phyloP scores from a whole-genome alignment of 768 basidiomycete genomes.

The Collybia sordida region DNA sequence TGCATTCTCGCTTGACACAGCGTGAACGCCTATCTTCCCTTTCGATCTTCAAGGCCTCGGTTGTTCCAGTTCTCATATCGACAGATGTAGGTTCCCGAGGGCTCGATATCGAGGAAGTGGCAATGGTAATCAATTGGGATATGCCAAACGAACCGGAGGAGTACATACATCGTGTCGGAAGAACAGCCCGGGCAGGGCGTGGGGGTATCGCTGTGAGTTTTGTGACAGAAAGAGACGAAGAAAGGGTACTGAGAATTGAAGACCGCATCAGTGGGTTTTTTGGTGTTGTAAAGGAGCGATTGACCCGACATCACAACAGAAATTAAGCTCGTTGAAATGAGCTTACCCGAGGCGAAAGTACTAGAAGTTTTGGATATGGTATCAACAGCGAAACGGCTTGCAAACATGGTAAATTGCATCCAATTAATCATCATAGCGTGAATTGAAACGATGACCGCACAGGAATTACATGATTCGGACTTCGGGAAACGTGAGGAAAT shows the following conservation, averaged over 20 bases:
- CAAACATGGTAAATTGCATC: constrained; percentile 82
- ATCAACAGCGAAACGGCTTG: constrained; percentile 90
- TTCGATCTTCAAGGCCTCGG: constrained; percentile 80
- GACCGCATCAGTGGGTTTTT: constrained; percentile 72
- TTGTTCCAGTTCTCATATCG: constrained; percentile 89
- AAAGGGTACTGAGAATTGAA: constrained; percentile 80
- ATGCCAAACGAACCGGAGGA: constrained; percentile 88
- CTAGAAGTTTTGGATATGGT: constrained; percentile 84
- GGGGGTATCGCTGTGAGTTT: constrained; percentile 92
- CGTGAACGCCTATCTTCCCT: constrained; percentile 83
- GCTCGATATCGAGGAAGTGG: constrained; percentile 94
- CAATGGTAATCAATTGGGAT: constrained; percentile 97
- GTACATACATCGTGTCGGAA: constrained; percentile 93
- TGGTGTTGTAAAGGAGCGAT: neutral
- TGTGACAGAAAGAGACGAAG: constrained; percentile 92
- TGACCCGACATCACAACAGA: constrained; percentile 37
- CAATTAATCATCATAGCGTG: neutral
- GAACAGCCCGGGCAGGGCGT: constrained; percentile 88
- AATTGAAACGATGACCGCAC: constrained; percentile 9
- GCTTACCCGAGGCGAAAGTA: constrained; percentile 76
- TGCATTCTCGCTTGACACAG: constrained; percentile 94
- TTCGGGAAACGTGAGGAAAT: constrained; percentile 90
- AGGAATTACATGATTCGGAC: constrained; percentile 85
- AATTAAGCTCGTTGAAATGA: constrained; percentile 74
- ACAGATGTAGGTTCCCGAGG: constrained; percentile 97